phyloP scores from a whole-genome alignment of 2,329 filamentous ascomycete species.

The Exophiala bonariae region DNA sequence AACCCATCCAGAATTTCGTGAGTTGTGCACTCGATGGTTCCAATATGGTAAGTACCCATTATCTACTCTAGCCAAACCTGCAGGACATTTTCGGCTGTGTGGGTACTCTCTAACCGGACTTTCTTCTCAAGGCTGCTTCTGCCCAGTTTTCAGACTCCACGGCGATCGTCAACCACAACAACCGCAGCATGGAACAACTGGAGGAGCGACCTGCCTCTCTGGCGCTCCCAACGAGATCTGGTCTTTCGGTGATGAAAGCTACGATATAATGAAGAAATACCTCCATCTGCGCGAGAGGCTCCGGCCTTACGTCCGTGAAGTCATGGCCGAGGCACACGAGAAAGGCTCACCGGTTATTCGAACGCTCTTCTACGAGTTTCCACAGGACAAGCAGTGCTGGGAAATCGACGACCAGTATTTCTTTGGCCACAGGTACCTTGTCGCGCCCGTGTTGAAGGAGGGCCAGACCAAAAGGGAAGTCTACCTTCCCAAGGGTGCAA shows the following conservation, averaged over 20 bases:
- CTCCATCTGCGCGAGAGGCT: constrained; percentile 59
- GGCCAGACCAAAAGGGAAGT: constrained; percentile 46
- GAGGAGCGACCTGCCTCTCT: constrained; percentile 37
- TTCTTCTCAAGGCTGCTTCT: constrained; percentile 37
- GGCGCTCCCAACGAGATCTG: constrained; percentile 65
- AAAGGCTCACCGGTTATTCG: constrained; percentile 63
- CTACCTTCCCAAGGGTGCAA: constrained; percentile 53
- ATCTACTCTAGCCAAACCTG: too few relatives aligned
- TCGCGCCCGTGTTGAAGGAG: constrained; percentile 56
- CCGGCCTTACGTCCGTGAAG: constrained; percentile 55
- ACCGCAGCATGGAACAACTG: constrained; percentile 39
- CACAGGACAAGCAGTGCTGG: constrained; percentile 55
- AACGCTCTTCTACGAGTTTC: constrained; percentile 65
- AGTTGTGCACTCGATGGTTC: constrained; percentile 68
- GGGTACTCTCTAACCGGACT: too few relatives aligned
- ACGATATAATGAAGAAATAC: constrained; percentile 61
- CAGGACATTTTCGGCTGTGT: not conserved
- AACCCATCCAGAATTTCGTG: constrained; percentile 55
- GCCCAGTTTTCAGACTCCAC: constrained; percentile 67
- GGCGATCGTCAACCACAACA: constrained; percentile 63
- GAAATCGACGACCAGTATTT: constrained; percentile 63
- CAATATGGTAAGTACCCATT: constrained; percentile 68
- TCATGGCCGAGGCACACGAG: constrained; percentile 63
- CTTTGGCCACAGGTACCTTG: constrained; percentile 61
- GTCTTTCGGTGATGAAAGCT: constrained; percentile 63